Evolutionary conservation across 2,329 filamentous ascomycete genomes (phyloP).

Genomic region (Xylaria sp.): DNA sequence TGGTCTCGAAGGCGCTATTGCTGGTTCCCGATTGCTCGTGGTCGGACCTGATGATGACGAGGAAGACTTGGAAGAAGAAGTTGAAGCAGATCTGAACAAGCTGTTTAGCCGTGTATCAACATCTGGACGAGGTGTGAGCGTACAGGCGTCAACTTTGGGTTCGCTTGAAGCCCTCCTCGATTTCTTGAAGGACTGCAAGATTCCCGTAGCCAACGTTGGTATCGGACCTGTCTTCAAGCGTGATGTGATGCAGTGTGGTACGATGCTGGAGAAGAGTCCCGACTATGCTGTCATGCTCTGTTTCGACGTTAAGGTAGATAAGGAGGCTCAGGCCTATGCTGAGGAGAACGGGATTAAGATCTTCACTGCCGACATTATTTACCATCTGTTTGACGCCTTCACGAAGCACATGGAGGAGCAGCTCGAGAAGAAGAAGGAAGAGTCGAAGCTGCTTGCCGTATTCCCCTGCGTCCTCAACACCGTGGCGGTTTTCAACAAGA

Average conservation of each 20-base stretch:
- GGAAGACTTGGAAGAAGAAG: constrained; percentile 94
- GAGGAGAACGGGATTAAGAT: constrained; percentile 96
- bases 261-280: constrained; percentile 95
- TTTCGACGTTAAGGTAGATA: constrained; percentile 99
- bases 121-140: constrained; percentile 91
- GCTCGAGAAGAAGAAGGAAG: constrained; percentile 92
- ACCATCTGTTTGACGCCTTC: constrained; percentile 97
- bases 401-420: constrained; percentile 92
- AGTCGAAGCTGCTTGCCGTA: constrained; percentile 93
- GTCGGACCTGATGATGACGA: constrained; percentile 96
- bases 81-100: constrained; percentile 92
- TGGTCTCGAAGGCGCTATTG: constrained; percentile 94
- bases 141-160: constrained; percentile 96
- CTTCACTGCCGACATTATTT: constrained; percentile 98
- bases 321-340: constrained; percentile 90
- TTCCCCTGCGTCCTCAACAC: constrained; percentile 94
- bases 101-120: constrained; percentile 92
- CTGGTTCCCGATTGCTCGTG: constrained; percentile 92
- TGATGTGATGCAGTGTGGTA: constrained; percentile 93
- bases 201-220: constrained; percentile 95
- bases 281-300: constrained; percentile 99
- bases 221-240: constrained; percentile 98
- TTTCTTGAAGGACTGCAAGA: constrained; percentile 95
- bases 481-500: constrained; percentile 98
- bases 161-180: constrained; percentile 96